Evolutionary conservation across 768 basidiomycete genomes (phyloP), one percentile per base, ranked within the genome.

Genomic region (Serendipita indica): DNA sequence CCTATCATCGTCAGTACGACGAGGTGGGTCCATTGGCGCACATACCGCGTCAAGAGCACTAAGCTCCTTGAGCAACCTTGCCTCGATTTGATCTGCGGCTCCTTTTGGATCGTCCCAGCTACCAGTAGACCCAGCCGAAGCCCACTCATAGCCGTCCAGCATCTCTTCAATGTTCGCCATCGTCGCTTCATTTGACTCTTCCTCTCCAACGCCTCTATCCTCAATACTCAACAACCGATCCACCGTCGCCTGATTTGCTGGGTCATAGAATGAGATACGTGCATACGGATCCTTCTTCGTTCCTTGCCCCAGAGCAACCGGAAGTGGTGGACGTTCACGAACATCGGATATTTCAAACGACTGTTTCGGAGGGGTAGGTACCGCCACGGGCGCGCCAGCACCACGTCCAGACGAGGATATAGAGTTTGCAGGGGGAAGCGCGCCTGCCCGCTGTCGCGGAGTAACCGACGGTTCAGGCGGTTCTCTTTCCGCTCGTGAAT

Each of bases 81-180:
- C 85, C 70, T 98, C 91, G 61, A 98, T 92, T 64, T 93, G 77
- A 67, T 97, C 94, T 35, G 89, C 89, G 5, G 87, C 82, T 10
- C 84, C 49, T 54, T 20, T 54, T 4, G 49, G 49, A 18, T 54
- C 49, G 7, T 33, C 49, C 49, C 49, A 54, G 10, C 60, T 58
- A 6, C 63, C 65, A 4, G 43, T 33, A 22, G 28, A 39, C 14
- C 56, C 14, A 43, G 41, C 2, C 60, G 14, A 22, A 43, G 89
- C 84, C 92, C 92, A 98, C 69, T 98, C 96, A 65, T 96, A 96
- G 0, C 96, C 93, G 65, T 99, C 96, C 25, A 99, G 76, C 90
- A 99, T 93, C 68, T 99, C 96, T 67, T 99, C 96, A 1, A 99
- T 91, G 69, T 82, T 96, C 3, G 84, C 74, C 71, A 99, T 77